phyloP scores from a whole-genome alignment of 2,329 filamentous ascomycete genomes.

The Fonsecaea pedrosoi region DNA sequence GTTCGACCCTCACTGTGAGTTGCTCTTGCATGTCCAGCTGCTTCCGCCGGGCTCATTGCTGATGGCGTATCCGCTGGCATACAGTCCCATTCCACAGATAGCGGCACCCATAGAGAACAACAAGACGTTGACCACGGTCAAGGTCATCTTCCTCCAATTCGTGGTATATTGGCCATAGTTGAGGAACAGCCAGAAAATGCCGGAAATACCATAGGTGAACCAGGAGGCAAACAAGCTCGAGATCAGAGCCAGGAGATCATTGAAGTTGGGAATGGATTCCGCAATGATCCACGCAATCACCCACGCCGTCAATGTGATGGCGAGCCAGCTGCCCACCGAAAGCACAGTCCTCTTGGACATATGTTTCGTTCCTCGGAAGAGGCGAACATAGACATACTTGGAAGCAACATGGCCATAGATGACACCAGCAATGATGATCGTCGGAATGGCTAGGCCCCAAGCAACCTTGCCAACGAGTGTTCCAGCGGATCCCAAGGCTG shows the following conservation, averaged over 20 bases:
- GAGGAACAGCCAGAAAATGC: conserved; percentile 48
- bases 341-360: conserved; percentile 58
- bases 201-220: conserved; percentile 62
- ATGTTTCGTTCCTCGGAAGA: conserved; percentile 67
- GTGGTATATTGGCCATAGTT: conserved; percentile 45
- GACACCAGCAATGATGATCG: conserved; percentile 73
- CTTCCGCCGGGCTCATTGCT: conserved; percentile 44
- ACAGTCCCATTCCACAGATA: conserved; percentile 50
- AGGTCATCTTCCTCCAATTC: conserved; percentile 42
- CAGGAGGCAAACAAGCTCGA: conserved; percentile 69
- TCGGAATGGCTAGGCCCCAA: conserved; percentile 72
- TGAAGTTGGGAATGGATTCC: conserved; percentile 73
- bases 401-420: conserved; percentile 72
- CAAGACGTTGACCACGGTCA: conserved; percentile 37
- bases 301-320: conserved; percentile 64
- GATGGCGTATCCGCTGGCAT: conserved; percentile 50
- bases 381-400: conserved; percentile 70
- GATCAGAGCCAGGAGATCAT: conserved; percentile 69
- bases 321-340: conserved; percentile 65
- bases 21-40: conserved; percentile 51
- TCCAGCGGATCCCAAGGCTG: conserved; percentile 70
- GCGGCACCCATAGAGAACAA: conserved; percentile 29
- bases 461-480: conserved; percentile 66
- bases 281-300: conserved; percentile 71
- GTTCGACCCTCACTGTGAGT: conserved; percentile 34